Base-by-base conservation (phyloP, 73 alveolate species). In the Paramecium pentaurelia region DNA sequence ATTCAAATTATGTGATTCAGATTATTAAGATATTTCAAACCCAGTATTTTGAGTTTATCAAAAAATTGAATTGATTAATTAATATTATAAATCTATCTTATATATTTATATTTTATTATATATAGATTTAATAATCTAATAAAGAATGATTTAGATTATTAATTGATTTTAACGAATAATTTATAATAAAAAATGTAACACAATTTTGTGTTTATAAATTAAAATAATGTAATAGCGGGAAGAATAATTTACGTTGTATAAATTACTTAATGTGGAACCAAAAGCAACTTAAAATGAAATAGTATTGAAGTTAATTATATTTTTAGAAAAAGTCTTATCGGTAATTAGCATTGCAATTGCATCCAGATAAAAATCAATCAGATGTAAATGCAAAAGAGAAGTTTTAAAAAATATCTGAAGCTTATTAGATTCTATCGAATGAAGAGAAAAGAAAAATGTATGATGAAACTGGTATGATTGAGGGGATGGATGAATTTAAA, bases 311-410 rank as follows among this genome's bases (percentile, higher is more conserved):
- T 80, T 27, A 45, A 32, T 80, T 45, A 0, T 18, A 54, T 54
- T 27, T 27, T 20, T 42, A 89, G 94, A 70, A 71, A 70, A 89
- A 89, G 77, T 77, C 94, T 20, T 89, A 89, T 71, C 25, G 75
- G 34, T 12, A 89, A 49, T 71, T 95, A 54, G 97, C 97, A 9
- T 71, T 95, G 49, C 18, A 91, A 83, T 94, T 94, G 28, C 99
- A 96, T 93, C 99, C 99, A 37, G 99, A 96, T 88, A 96, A 96
- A 71, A 95, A 95, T 86, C 92, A 94, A 58, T 83, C 40, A 42
- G 98, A 95, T 88, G 51, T 38, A 18, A 77, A 95, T 49, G 97
- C 98, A 38, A 77, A 59, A 22, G 93, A 95, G 7, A 95, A 95
- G 86, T 95, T 95, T 75, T 77, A 93, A 44, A 94, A 95, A 73